These are phyloP conservation scores for Oenanthe sinensis DNA, from an alignment of 129 eudicot species.

Conservation along the genomic window DNA sequence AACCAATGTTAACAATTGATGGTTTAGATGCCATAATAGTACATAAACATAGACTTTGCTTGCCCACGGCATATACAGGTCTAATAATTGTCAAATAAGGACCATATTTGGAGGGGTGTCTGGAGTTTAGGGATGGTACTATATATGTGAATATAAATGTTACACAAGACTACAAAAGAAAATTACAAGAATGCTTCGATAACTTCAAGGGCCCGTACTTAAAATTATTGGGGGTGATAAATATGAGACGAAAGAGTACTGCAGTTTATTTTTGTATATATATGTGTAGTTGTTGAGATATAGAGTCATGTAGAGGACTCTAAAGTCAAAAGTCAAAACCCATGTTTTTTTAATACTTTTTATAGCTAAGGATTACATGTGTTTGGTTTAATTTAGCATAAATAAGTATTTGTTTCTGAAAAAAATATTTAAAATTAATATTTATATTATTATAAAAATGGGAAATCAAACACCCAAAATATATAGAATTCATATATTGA, in stretches of 20 bases:
- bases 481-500: no score
- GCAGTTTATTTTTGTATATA: background rate
- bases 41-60: background rate
- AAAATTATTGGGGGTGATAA: slow-evolving; percentile 4
- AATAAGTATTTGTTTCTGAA: no score
- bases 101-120: background rate
- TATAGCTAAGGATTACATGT: no score
- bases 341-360: background rate
- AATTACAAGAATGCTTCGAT: slow-evolving; percentile 7
- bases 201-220: slow-evolving; percentile 6
- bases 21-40: background rate
- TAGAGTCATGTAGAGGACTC: background rate
- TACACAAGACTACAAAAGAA: background rate
- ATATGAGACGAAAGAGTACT: background rate
- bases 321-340: background rate
- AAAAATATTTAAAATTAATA: no score
- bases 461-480: no score
- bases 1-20: background rate
- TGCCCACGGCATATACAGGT: background rate
- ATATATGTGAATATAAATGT: slow-evolving; percentile 1
- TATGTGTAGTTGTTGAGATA: slow-evolving; percentile 4
- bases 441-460: no score
- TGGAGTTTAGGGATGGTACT: background rate
- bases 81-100: background rate
- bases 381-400: no score